Conservation (phyloP, 257 asterid species). For the Solanum infundibuliforme region DNA sequence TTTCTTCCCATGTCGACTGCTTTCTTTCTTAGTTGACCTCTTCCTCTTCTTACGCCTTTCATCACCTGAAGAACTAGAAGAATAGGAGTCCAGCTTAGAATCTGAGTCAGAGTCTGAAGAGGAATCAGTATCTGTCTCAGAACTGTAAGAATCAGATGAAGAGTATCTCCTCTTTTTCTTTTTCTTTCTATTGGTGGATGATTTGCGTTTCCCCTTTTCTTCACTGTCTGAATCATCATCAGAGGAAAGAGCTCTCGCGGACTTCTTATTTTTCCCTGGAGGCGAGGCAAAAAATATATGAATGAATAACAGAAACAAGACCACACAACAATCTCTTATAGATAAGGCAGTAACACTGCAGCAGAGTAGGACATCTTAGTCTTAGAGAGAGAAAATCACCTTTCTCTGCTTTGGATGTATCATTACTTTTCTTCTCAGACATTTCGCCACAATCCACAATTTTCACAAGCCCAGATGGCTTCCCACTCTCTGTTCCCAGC, state of each 20-base stretch:
- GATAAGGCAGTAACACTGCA: not conserved
- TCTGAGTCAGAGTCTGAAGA: slow-evolving; percentile 58
- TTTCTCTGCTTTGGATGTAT: slow-evolving; percentile 35
- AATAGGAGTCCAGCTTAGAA: slow-evolving; percentile 47
- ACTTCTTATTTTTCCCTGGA: slow-evolving; percentile 52
- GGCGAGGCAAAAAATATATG: not conserved
- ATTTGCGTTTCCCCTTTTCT: slow-evolving; percentile 38
- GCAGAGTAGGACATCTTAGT: not conserved
- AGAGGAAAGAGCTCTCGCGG: slow-evolving; percentile 23
- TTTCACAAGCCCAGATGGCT: slow-evolving; percentile 50
- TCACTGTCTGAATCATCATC: slow-evolving; percentile 35
- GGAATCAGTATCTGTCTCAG: slow-evolving; percentile 60
- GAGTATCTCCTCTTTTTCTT: slow-evolving; percentile 57
- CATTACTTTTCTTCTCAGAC: slow-evolving; percentile 23
- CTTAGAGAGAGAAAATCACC: slow-evolving; percentile 25
- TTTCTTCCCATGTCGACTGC: slow-evolving; percentile 33
- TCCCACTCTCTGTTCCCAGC: slow-evolving; percentile 66
- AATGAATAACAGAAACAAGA: not conserved
- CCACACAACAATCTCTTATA: not conserved
- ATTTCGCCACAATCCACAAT: slow-evolving; percentile 73
- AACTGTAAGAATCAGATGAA: slow-evolving; percentile 79
- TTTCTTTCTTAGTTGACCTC: slow-evolving; percentile 40
- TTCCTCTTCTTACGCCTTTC: slow-evolving; percentile 69
- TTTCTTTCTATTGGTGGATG: slow-evolving; percentile 36
- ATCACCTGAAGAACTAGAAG: slow-evolving; percentile 85